These are phyloP conservation scores for Westerdykella aurantiaca DNA, from an alignment of 2,329 filamentous ascomycete genomes.

Conservation along the genomic window DNA sequence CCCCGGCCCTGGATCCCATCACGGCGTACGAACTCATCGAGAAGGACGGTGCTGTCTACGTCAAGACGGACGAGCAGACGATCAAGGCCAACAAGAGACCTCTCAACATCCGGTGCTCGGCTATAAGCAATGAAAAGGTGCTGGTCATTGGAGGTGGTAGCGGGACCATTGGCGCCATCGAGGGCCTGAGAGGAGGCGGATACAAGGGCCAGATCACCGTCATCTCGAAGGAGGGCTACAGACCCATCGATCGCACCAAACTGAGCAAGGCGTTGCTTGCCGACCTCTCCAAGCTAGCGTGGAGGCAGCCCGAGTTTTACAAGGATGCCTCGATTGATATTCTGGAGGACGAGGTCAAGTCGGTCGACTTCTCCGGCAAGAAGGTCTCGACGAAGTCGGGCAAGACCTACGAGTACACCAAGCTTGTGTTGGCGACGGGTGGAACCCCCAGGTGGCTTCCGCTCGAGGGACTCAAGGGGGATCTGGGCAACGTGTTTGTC, in stretches of 20 bases:
- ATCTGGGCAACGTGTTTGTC: slow-evolving; percentile 79
- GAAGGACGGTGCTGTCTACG: slow-evolving; percentile 76
- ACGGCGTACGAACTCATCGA: slow-evolving; percentile 75
- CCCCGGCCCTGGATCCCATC: slow-evolving; percentile 82
- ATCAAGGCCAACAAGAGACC: slow-evolving; percentile 72
- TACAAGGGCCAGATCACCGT: slow-evolving; percentile 76
- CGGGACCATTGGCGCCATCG: slow-evolving; percentile 73
- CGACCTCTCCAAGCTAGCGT: slow-evolving; percentile 71
- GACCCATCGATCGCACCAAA: slow-evolving; percentile 90
- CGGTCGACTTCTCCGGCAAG: slow-evolving; percentile 69
- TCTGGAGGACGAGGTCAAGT: slow-evolving; percentile 57
- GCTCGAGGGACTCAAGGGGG: slow-evolving; percentile 73
- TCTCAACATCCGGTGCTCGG: slow-evolving; percentile 66
- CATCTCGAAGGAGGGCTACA: slow-evolving; percentile 75
- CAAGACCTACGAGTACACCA: slow-evolving; percentile 69
- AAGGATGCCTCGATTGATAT: slow-evolving; percentile 55
- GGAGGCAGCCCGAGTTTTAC: slow-evolving; percentile 74
- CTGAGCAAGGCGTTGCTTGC: slow-evolving; percentile 87
- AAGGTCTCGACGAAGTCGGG: slow-evolving; percentile 69
- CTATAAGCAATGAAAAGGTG: slow-evolving; percentile 57
- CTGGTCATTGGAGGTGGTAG: slow-evolving; percentile 85
- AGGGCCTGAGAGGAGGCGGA: slow-evolving; percentile 75
- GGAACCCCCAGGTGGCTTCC: slow-evolving; percentile 71
- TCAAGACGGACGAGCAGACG: slow-evolving; percentile 69
- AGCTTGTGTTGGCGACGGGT: slow-evolving; percentile 85